These are phyloP conservation scores for Candida yuanshanica DNA, from an alignment of 805 yeast species.

Conservation along the genomic window DNA sequence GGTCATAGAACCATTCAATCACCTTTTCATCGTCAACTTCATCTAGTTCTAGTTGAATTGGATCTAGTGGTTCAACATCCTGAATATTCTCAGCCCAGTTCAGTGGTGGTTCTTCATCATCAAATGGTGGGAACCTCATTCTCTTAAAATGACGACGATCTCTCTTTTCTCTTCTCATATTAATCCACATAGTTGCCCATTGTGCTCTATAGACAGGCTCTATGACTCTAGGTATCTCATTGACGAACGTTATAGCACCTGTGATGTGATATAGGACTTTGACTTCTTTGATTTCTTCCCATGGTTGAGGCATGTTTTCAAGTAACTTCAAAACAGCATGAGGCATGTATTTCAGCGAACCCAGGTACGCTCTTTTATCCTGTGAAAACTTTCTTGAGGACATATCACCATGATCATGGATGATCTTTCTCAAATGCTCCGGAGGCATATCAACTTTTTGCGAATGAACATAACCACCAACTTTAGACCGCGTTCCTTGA, in stretches of 20 bases:
- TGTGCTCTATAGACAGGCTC: slow-evolving; percentile 90
- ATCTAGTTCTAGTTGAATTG: slow-evolving; percentile 63
- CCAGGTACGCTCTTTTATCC: slow-evolving; percentile 82
- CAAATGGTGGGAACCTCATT: slow-evolving; percentile 92
- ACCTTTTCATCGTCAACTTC: slow-evolving; percentile 55
- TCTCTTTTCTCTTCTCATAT: slow-evolving; percentile 91
- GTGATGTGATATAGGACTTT: slow-evolving; percentile 82
- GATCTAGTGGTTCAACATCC: slow-evolving; percentile 64
- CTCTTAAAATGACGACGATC: slow-evolving; percentile 87
- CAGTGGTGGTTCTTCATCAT: slow-evolving; percentile 94
- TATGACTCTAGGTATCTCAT: slow-evolving; percentile 86
- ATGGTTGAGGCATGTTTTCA: slow-evolving; percentile 98
- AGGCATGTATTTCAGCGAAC: slow-evolving; percentile 92
- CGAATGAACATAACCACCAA: slow-evolving; percentile 47
- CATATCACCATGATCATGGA: slow-evolving; percentile 80
- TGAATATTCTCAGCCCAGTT: slow-evolving; percentile 78
- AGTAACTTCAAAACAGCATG: slow-evolving; percentile 85
- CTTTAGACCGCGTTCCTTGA: slow-evolving; percentile 27
- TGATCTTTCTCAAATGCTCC: slow-evolving; percentile 81
- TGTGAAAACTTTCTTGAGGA: slow-evolving; percentile 71
- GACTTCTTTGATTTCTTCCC: slow-evolving; percentile 88
- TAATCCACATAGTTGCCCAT: slow-evolving; percentile 91
- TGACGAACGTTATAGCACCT: slow-evolving; percentile 94
- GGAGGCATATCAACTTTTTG: slow-evolving; percentile 85
- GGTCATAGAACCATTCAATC: slow-evolving; percentile 76